Conservation (phyloP, 2,329 filamentous ascomycete species). For the Talaromyces verruculosus region DNA sequence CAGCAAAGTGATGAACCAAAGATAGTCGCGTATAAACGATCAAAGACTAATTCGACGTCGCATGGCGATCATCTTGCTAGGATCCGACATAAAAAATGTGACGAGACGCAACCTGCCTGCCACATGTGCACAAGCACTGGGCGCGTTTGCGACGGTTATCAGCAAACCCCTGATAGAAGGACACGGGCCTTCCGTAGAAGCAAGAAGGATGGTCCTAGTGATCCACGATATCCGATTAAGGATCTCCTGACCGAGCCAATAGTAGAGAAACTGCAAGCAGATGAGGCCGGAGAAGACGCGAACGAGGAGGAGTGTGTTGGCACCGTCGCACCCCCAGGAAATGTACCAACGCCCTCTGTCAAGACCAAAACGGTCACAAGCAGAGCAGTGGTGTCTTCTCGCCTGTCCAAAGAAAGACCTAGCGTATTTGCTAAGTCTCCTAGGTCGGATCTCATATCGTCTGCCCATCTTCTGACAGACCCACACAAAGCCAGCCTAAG, state of each 20-base stretch:
- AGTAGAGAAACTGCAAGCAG: background rate
- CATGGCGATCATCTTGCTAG: slow-evolving; percentile 4
- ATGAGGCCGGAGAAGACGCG: background rate
- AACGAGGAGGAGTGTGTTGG: background rate
- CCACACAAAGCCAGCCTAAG: slow-evolving; percentile 7
- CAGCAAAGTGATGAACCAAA: background rate
- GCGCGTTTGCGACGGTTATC: slow-evolving; percentile 28
- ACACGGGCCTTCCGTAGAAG: slow-evolving; percentile 20
- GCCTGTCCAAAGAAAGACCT: background rate
- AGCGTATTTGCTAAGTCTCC: background rate
- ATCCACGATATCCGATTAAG: background rate
- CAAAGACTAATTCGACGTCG: background rate
- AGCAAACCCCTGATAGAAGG: slow-evolving; percentile 18
- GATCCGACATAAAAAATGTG: slow-evolving; percentile 28
- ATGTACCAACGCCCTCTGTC: background rate
- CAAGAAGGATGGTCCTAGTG: background rate
- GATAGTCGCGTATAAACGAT: background rate
- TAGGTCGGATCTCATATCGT: background rate
- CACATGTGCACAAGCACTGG: slow-evolving; percentile 29
- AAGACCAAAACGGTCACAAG: background rate
- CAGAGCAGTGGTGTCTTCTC: background rate
- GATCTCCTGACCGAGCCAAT: background rate
- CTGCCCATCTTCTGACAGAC: background rate
- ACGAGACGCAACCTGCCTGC: slow-evolving; percentile 22
- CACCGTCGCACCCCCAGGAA: background rate